Evolutionary conservation across 305 asterid species (phyloP).

Genomic region (Nicotiana rustica): DNA sequence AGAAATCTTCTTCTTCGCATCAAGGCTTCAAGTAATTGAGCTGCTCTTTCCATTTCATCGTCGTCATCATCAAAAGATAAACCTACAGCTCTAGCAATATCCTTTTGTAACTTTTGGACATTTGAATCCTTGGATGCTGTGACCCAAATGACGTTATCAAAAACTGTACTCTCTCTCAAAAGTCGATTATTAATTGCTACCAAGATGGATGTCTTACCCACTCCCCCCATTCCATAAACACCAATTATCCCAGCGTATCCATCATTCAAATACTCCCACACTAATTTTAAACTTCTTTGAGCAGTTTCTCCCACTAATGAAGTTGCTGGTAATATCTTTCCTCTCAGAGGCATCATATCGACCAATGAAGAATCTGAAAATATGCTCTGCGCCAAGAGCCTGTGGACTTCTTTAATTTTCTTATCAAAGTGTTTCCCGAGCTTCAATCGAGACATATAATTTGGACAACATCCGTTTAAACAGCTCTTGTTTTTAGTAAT

Average conservation of each 20-base stretch:
- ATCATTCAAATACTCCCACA: conserved; percentile 37
- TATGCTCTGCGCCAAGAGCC: conserved; percentile 36
- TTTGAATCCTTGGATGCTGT: conserved; percentile 45
- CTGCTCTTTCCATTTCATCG: conserved; percentile 36
- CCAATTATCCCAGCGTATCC: conserved; percentile 35
- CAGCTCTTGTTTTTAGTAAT: conserved; percentile 27
- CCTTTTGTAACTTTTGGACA: conserved; percentile 37
- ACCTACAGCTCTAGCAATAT: conserved; percentile 41
- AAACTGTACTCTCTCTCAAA: conserved; percentile 31
- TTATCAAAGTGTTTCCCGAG: conserved; percentile 36
- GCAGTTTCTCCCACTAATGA: conserved; percentile 42
- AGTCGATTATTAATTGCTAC: conserved; percentile 41
- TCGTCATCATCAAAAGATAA: conserved; percentile 38
- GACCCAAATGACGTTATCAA: conserved; percentile 44
- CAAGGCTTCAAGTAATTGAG: conserved; percentile 35
- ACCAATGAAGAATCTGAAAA: conserved; percentile 35
- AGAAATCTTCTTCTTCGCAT: conserved; percentile 39
- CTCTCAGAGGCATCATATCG: conserved; percentile 37
- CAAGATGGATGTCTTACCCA: conserved; percentile 47
- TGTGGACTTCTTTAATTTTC: conserved; percentile 38
- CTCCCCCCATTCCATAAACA: conserved; percentile 31
- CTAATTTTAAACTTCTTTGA: conserved; percentile 24
- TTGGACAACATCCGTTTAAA: conserved; percentile 42
- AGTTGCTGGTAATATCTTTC: conserved; percentile 39
- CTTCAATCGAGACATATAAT: conserved; percentile 37